phyloP scores from a whole-genome alignment of 2,329 filamentous ascomycete species.

The Hymenoscyphus repandus region DNA sequence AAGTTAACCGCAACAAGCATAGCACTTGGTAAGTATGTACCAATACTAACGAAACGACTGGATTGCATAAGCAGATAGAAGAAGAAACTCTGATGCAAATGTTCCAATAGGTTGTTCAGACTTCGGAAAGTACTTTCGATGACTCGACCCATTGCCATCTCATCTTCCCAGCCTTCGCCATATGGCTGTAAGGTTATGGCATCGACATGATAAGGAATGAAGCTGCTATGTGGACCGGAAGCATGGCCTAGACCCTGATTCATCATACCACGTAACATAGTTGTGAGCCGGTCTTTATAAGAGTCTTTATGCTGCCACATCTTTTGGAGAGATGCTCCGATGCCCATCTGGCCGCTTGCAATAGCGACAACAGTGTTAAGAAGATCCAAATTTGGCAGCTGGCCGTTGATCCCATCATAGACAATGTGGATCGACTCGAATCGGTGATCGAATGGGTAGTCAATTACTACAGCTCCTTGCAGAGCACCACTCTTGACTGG shows the following conservation, averaged over 20 bases:
- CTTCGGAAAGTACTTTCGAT: constrained; percentile 89
- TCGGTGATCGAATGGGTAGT: constrained; percentile 78
- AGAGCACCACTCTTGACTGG: constrained; percentile 89
- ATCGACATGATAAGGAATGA: constrained; percentile 97
- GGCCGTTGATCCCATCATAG: constrained; percentile 94
- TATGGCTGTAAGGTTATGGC: constrained; percentile 89
- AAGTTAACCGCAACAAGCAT: constrained; percentile 95
- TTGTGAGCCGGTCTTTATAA: constrained; percentile 77
- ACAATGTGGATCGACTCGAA: constrained; percentile 88
- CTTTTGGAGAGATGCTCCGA: constrained; percentile 75
- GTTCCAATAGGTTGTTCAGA: constrained; percentile 92
- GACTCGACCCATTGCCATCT: constrained; percentile 88
- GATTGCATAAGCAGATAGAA: constrained; percentile 93
- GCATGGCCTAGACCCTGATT: constrained; percentile 86
- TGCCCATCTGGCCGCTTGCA: constrained; percentile 86
- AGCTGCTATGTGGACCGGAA: constrained; percentile 86
- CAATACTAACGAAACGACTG: constrained; percentile 94
- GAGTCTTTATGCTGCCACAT: constrained; percentile 73
- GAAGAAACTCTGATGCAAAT: constrained; percentile 98
- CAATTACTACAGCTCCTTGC: constrained; percentile 88
- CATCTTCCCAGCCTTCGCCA: constrained; percentile 91
- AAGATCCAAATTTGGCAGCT: constrained; percentile 90
- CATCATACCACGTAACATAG: constrained; percentile 88
- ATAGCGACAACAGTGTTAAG: constrained; percentile 92
- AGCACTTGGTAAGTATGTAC: constrained; percentile 93